Evolutionary conservation across 192 early-diverging fungal genomes (phyloP).

Genomic region (Glomus cerebriforme): DNA sequence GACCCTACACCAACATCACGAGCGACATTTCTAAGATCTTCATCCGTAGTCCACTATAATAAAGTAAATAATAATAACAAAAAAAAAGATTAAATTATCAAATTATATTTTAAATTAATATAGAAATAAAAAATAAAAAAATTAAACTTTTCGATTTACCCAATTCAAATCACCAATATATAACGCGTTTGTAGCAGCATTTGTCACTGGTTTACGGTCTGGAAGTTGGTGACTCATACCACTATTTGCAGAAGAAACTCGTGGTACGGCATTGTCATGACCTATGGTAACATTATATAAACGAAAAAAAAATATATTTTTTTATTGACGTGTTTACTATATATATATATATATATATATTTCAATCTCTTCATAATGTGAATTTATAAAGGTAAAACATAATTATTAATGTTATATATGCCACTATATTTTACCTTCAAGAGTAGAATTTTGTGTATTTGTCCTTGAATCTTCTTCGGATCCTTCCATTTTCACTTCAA

Average conservation of each 20-base stretch:
- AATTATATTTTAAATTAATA: not conserved
- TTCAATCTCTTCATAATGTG: not conserved
- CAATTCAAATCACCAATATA: conserved; percentile 51
- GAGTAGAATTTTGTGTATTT: not conserved
- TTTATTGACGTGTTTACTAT: not conserved
- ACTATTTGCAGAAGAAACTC: conserved; percentile 18
- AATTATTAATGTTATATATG: not conserved
- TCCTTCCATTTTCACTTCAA: conserved; percentile 13
- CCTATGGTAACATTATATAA: not conserved
- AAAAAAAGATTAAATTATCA: too few species aligned
- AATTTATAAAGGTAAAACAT: too few species aligned
- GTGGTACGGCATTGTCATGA: conserved; percentile 22
- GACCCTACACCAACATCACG: conserved; percentile 51
- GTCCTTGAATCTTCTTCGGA: conserved; percentile 5
- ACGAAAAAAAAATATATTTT: not conserved
- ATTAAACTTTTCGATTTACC: conserved; percentile 33
- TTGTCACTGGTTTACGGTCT: conserved; percentile 32
- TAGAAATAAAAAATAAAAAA: not conserved
- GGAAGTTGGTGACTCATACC: conserved; percentile 1
- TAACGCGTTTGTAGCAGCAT: conserved; percentile 43
- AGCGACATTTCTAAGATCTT: conserved; percentile 48
- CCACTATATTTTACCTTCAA: conserved; percentile 26
- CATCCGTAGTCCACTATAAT: conserved; percentile 59
- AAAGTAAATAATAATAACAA: not conserved
- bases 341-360: too few species aligned